Base-by-base conservation (phyloP, 2,329 filamentous ascomycete species). In the Trichoderma lentiforme region DNA sequence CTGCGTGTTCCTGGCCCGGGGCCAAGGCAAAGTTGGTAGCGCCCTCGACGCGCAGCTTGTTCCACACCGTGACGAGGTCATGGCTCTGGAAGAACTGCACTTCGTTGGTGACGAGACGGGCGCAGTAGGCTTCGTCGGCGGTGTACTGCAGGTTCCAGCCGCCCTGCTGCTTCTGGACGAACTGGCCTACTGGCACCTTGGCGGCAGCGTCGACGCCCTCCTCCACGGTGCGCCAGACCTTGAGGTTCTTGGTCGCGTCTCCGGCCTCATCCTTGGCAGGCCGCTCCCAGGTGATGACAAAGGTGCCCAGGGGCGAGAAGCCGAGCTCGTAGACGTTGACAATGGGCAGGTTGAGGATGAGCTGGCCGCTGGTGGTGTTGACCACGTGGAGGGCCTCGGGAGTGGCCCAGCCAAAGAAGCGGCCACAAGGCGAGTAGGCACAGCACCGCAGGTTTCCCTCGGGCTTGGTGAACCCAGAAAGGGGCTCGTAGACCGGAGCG, bases 81-180 rank as follows among this genome's bases (percentile, higher is more conserved):
- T 92, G 88, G 81, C 93, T 96, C 83, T 97, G 89, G 85, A 95
- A 98, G 82, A 99, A 97, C 79, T 98, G 96, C 71, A 99, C 93
- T 86, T 98, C 95, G 81, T 99, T 99, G 82, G 93, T 98, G 78
- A 98, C 95, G 74, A 91, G 88, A 76, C 96, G 94, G 75, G 95
- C 96, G 82, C 95, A 98, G 82, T 93, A 95, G 81, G 91, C 89
- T 87, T 99, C 96, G 80, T 99, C 96, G 72, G 90, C 88, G 34
- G 95, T 97, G 83, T 98, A 99, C 84, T 98, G 95, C 80, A 99
- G 86, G 81, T 98, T 98, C 95, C 95, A 98, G 79, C 95, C 93
- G 60, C 92, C 93, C 85, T 97, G 94, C 75, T 91, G 92, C 87
- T 98, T 98, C 83, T 99, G 96, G 76, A 99, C 96, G 81, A 97